phyloP scores from a whole-genome alignment of 2,329 filamentous ascomycete species.

The Sphaceloma murrayae region DNA sequence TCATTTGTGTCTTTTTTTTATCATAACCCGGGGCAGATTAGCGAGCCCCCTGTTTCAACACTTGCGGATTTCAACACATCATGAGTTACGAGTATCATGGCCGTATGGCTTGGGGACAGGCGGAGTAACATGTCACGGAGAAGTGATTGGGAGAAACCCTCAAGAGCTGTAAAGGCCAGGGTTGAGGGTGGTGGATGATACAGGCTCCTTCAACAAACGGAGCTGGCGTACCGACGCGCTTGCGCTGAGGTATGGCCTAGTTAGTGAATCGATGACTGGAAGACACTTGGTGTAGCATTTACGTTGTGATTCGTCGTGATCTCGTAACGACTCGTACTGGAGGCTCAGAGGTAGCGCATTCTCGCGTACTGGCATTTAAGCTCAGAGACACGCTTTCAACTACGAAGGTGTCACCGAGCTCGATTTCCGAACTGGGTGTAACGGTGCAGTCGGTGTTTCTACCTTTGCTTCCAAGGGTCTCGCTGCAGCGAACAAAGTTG shows the following conservation, averaged over 20 bases:
- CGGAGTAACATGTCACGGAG: background rate
- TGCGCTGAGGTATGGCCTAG: slow-evolving; percentile 2
- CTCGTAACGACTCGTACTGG: too few species aligned
- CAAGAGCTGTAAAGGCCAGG: too few species aligned
- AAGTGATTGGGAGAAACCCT: background rate
- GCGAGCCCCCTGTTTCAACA: background rate
- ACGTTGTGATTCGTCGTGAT: background rate
- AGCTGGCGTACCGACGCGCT: slow-evolving; percentile 6
- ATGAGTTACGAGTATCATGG: background rate
- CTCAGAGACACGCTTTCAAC: too few species aligned
- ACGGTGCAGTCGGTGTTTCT: too few species aligned
- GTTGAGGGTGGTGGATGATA: background rate
- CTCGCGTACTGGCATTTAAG: too few species aligned
- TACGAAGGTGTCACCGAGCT: too few species aligned
- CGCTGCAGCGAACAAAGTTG: too few species aligned
- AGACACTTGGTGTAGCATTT: background rate
- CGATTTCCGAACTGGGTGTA: too few species aligned
- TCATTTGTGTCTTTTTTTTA: background rate
- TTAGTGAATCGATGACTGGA: slow-evolving; percentile 8
- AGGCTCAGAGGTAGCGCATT: too few species aligned
- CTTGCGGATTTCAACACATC: background rate
- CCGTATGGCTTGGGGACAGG: background rate
- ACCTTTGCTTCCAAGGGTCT: too few species aligned
- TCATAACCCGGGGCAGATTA: background rate
- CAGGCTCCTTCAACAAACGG: slow-evolving; percentile 10